Percentiles rank a stretch among this genome's conserved stretches.
Evolutionary conservation across 164 flowering plant species (phyloP).

Genomic region (Vitis labrusca): DNA sequence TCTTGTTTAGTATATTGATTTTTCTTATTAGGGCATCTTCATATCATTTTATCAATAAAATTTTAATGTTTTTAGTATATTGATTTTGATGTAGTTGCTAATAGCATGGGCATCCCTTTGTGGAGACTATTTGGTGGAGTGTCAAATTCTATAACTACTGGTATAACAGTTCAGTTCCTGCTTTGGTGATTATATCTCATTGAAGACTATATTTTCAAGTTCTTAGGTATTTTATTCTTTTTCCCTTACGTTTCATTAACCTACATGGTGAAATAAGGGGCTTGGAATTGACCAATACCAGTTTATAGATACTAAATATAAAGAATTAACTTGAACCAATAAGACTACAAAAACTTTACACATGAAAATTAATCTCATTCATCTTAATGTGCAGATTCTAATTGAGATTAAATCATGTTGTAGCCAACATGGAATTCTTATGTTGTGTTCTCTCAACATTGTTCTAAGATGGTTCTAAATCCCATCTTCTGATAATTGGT

Average conservation of each 20-base stretch:
- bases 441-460: too few species aligned
- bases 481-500: too few species aligned
- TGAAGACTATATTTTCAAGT: not conserved
- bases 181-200: not conserved
- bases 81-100: constrained; percentile 83
- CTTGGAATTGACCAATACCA: not conserved
- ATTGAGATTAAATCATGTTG: constrained; percentile 19
- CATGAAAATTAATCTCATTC: not conserved
- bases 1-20: not conserved
- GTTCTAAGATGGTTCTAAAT: too few species aligned
- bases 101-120: constrained; percentile 65
- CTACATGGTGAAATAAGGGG: too few species aligned
- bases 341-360: too few species aligned
- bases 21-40: constrained; percentile 4
- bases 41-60: not conserved
- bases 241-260: not conserved
- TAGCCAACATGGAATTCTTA: too few species aligned
- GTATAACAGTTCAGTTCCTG: constrained; percentile 64
- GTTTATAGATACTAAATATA: not conserved
- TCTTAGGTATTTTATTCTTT: not conserved
- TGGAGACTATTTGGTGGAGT: constrained; percentile 91
- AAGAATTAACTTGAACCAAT: too few species aligned
- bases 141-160: constrained; percentile 73
- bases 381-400: constrained; percentile 60
- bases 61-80: constrained; percentile 45